These are phyloP conservation scores for Lachnellula willkommii DNA, from an alignment of 2,329 filamentous ascomycete species.

Conservation along the genomic window DNA sequence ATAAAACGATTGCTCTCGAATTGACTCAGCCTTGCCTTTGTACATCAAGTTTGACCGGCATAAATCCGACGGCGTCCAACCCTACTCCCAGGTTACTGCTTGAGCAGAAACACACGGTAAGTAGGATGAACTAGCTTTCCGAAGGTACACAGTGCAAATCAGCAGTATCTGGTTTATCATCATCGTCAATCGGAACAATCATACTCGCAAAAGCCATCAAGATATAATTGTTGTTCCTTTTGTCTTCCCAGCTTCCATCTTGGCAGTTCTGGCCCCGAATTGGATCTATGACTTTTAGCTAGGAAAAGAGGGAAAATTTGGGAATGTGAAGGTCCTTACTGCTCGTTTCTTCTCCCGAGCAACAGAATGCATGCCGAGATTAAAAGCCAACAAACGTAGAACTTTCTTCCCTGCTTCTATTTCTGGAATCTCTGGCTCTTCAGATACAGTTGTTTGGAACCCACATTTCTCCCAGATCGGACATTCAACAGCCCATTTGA, in stretches of 20 bases:
- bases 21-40: conserved; percentile 63
- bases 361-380: conserved; percentile 64
- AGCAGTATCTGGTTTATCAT: conserved; percentile 73
- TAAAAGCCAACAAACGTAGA: conserved; percentile 69
- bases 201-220: conserved; percentile 26
- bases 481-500: conserved; percentile 69
- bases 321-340: conserved; percentile 42
- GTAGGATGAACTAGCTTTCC: conserved; percentile 23
- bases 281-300: conserved; percentile 54
- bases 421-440: conserved; percentile 25
- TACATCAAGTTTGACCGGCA: conserved; percentile 28
- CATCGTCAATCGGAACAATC: conserved; percentile 44
- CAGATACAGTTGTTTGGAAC: conserved; percentile 48
- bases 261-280: conserved; percentile 76
- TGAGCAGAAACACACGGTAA: conserved; percentile 45
- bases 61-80: conserved; percentile 22
- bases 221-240: conserved; percentile 63
- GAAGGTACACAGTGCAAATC: conserved; percentile 41
- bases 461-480: conserved; percentile 86
- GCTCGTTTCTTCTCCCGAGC: conserved; percentile 90
- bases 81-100: conserved; percentile 31
- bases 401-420: conserved; percentile 78
- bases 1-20: not conserved
- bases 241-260: conserved; percentile 66
- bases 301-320: conserved; percentile 1